These are phyloP conservation scores for Chlorella sp. DNA, from an alignment of 139 green algal genomes.

Conservation along the genomic window DNA sequence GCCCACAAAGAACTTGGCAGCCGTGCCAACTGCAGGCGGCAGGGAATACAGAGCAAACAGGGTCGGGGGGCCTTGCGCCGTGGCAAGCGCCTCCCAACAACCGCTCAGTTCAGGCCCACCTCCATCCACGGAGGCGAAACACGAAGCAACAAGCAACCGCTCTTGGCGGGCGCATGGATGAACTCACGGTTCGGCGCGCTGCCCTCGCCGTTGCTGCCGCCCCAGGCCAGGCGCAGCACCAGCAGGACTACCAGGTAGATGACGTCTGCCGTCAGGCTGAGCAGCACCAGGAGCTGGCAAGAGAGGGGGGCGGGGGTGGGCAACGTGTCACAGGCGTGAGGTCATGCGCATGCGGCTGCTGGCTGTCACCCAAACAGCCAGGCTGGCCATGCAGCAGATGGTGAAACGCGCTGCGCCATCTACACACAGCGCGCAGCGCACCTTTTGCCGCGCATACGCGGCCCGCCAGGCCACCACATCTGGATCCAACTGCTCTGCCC, in stretches of 20 bases:
- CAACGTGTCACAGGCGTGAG: no score
- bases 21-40: background rate
- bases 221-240: conserved; percentile 6
- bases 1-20: conserved; percentile 10
- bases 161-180: no score
- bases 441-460: conserved; percentile 6
- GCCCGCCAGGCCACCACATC: background rate
- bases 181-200: background rate
- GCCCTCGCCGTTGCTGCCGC: background rate
- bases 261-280: background rate
- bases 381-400: no score
- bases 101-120: no score
- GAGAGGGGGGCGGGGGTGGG: background rate
- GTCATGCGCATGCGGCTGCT: no score
- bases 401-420: no score
- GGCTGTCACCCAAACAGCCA: no score
- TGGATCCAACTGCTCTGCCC: background rate
- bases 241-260: conserved; percentile 10
- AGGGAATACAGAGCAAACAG: background rate
- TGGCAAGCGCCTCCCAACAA: no score
- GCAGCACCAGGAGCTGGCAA: background rate
- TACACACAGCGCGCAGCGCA: background rate
- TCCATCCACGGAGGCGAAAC: no score
- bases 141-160: no score
- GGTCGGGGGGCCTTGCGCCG: no score